Base-by-base conservation (phyloP, 176 grass and related monocot genomes). In the Urochloa ruziziensis region DNA sequence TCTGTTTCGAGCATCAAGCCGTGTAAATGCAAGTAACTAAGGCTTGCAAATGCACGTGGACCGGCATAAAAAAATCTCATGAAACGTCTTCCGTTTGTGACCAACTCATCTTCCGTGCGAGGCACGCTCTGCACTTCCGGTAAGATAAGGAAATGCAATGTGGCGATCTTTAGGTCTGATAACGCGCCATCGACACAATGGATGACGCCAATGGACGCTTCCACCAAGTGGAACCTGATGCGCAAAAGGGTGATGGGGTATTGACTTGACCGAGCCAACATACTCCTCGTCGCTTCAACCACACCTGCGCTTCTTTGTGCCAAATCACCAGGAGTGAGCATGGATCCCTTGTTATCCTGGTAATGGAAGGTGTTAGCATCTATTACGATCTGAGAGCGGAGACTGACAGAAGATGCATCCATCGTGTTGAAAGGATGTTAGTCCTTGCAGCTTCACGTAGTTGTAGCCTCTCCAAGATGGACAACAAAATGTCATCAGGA, bases 41-140 rank as follows among this genome's bases (percentile, higher is more conserved):
- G 62, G 16, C 62, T 7, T 9, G 16, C 32, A 65, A 65, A 65
- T 10, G 62, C 62, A 1, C 8, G 62, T 6, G 62, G 62, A 36
- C 14, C 33, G 21, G 62, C 16, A 65, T 65, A 5, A 4, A 65
- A 0, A 6, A 65, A 65, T 9, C 32, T 36, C 62, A 65, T 36
- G 4, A 65, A 65, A 18, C 62, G 62, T 65, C 6, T 65, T 12
- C 57, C 24, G 3, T 60, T 12, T 10, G 7, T 13, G n/a, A 28
- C 8, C 57, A 11, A 12, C 2, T 27, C 57, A 13, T 27, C 57
- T 3, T 60, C 57, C 0, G 8, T 4, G 57, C 24, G 2, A 27
- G 0, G 3, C 10, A 0, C 0, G 2, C 18, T 24, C 2, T 3
- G 21, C 2, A 0, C n/a, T 59, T 59, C 7, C 2, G 23, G 1